Evolutionary conservation across 345 rosid species (phyloP).

Genomic region (Brassica cretica): DNA sequence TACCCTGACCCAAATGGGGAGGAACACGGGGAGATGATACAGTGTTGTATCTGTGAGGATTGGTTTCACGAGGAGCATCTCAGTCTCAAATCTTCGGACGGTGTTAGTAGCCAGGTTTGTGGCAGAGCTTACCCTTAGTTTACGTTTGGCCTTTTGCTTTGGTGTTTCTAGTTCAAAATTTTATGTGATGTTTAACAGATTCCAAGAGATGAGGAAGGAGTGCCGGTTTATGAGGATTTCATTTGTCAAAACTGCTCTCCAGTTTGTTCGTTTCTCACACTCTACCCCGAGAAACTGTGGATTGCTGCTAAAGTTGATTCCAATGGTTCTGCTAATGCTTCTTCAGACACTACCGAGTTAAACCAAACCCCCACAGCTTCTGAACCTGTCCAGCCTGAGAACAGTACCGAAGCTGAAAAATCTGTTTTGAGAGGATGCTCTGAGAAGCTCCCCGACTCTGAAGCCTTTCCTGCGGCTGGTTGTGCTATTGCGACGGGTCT

Average conservation of each 20-base stretch:
- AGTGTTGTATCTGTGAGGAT: constrained; percentile 94
- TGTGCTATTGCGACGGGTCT: constrained; percentile 51
- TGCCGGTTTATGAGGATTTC: constrained; percentile 82
- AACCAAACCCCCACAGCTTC: constrained; percentile 42
- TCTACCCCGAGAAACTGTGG: constrained; percentile 64
- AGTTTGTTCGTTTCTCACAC: constrained; percentile 63
- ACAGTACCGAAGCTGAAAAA: constrained; percentile 31
- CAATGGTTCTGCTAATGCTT: constrained; percentile 33
- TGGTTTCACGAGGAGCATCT: constrained; percentile 99
- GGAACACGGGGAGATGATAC: constrained; percentile 96
- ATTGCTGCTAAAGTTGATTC: constrained; percentile 43
- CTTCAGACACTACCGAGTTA: constrained; percentile 55
- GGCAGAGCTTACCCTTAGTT: constrained; percentile 5
- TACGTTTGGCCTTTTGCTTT: not conserved
- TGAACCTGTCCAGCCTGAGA: constrained; percentile 48
- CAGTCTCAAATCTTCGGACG: constrained; percentile 56
- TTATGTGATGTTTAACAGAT: constrained; percentile 48
- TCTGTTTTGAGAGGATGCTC: constrained; percentile 51
- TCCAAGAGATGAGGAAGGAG: constrained; percentile 88
- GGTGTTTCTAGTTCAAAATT: not conserved
- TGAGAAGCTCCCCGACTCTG: constrained; percentile 36
- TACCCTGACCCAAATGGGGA: constrained; percentile 92
- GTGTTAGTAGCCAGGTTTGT: constrained; percentile 60
- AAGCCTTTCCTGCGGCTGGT: constrained; percentile 19
- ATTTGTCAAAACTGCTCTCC: constrained; percentile 76